Conservation (phyloP, 139 green algal species). For the Parachlorella kessleri region DNA sequence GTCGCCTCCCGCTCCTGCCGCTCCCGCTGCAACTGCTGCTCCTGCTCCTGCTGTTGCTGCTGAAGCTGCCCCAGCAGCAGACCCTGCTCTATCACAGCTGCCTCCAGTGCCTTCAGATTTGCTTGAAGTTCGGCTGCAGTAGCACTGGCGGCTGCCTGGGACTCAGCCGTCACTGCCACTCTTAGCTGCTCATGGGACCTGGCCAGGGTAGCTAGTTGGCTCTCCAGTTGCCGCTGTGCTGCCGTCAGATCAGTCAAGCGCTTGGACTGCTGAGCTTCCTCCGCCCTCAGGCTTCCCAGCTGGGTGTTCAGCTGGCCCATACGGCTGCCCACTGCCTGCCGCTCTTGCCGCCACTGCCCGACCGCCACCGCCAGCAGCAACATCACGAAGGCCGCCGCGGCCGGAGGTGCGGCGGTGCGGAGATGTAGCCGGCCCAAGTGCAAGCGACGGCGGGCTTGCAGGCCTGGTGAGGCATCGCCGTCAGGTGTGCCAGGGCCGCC, state of each 20-base stretch:
- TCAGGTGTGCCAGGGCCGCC: not conserved
- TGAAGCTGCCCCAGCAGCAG: slow-evolving; percentile 1
- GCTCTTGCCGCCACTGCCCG: not conserved
- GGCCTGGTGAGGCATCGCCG: too few relatives aligned
- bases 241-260: too few relatives aligned
- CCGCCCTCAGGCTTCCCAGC: too few relatives aligned
- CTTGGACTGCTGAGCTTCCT: too few relatives aligned
- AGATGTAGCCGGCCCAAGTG: too few relatives aligned
- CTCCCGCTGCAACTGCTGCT: not conserved
- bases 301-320: too few relatives aligned
- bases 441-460: too few relatives aligned
- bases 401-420: too few relatives aligned
- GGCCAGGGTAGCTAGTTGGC: not conserved
- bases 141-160: not conserved
- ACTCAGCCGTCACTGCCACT: not conserved
- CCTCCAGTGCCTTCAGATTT: not conserved
- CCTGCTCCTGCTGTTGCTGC: not conserved
- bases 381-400: too few relatives aligned
- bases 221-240: too few relatives aligned
- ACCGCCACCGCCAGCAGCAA: slow-evolving; percentile 1
- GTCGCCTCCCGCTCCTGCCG: slow-evolving; percentile 1
- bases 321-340: too few relatives aligned
- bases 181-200: not conserved
- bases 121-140: not conserved
- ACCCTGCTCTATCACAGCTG: not conserved